Percentiles rank a stretch among this genome's conserved stretches.
These are phyloP conservation scores for Cyberlindnera petersonii DNA, from an alignment of 805 yeast species.

Conservation along the genomic window DNA sequence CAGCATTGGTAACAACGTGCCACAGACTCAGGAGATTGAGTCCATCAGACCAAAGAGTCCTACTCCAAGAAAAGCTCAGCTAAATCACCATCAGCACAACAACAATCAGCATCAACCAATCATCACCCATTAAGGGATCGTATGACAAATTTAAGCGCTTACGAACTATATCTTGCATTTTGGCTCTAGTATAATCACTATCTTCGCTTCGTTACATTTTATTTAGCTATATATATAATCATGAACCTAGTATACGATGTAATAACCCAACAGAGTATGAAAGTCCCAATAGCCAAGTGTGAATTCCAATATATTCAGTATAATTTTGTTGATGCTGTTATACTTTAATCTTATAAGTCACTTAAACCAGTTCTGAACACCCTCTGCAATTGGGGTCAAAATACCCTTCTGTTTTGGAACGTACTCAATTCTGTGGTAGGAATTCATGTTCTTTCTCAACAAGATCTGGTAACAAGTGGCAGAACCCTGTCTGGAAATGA, in stretches of 20 bases:
- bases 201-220: too few relatives aligned
- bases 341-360: too few relatives aligned
- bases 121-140: slow-evolving; percentile 1
- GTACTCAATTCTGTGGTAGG: slow-evolving; percentile 78
- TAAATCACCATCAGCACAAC: slow-evolving; percentile 2
- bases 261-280: background rate
- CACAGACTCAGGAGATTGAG: slow-evolving; percentile 71
- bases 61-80: slow-evolving; percentile 20
- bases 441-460: slow-evolving; percentile 83
- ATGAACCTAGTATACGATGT: background rate
- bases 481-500: slow-evolving; percentile 88
- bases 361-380: slow-evolving; percentile 53
- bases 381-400: slow-evolving; percentile 51
- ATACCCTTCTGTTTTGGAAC: slow-evolving; percentile 77
- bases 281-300: background rate
- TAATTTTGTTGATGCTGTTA: too few relatives aligned
- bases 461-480: slow-evolving; percentile 90
- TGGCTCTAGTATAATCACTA: too few relatives aligned
- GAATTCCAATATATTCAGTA: too few relatives aligned
- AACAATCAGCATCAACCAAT: background rate
- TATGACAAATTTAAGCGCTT: too few relatives aligned
- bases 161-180: too few relatives aligned
- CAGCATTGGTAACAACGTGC: slow-evolving; percentile 51
- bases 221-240: too few relatives aligned
- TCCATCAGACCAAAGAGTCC: slow-evolving; percentile 84